Evolutionary conservation across 2,329 filamentous ascomycete species (phyloP), one percentile per base, ranked within the genome.

Genomic region (Pestalotiopsis sp.): DNA sequence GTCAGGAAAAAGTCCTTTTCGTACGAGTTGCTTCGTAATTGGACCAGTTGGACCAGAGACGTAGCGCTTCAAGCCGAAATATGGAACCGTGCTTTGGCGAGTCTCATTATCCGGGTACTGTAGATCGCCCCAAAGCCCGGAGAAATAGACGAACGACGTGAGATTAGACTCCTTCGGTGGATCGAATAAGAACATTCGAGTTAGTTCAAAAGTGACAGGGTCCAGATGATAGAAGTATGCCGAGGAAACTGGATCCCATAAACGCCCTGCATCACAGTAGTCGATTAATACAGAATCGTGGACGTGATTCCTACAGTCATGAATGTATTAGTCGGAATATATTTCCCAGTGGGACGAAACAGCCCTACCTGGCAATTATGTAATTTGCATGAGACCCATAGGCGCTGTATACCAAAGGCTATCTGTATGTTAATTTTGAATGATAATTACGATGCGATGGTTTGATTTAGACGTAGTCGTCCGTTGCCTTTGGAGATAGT

Each of bases 321-420:
- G 5, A 11, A 52, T 27, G 14, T 12, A 4, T 45, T 13, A 65
- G 62, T 13, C 2, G 25, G 12, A 31, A 25, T 23, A 5, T 13
- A 36, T 25, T 14, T 12, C 2, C 12, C 4, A 5, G 17, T 31
- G 38, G 27, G 20, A 11, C 13, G 38, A 5, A 36, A n/a, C 4
- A 27, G 11, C 31, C 62, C 36, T 27, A 65, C 62, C 62, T 39
- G 38, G 39, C 31, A 45, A 39, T 27, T 49, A 52, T 23, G 12
- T 52, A 65, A 23, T 52, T 65, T 9, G 62, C 62, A 36, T 65
- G 62, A 4, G 62, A 65, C 20, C 62, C 62, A 14, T 65, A 65
- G 5, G 62, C 62, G 41, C 62, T 65, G 62, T 49, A 65, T 25
- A 65, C 62, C 9, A 65, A 13, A n/a, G 62, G 39, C 62, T 65